Conservation (phyloP, 202 grass and related monocot species). For the Panicum virgatum region DNA sequence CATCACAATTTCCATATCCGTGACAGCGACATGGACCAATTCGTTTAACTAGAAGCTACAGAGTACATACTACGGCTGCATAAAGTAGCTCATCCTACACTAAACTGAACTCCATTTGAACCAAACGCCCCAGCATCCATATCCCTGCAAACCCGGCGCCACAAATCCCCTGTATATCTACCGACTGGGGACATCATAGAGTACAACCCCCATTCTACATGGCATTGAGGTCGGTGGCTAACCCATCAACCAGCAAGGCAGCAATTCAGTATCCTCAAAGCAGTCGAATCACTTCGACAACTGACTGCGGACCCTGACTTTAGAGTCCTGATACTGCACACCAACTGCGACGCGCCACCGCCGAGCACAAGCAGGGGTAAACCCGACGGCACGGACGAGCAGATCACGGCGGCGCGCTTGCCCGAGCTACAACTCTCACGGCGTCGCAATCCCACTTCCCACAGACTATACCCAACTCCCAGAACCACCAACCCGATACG, state of each 20-base stretch:
- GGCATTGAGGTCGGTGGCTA: neutral
- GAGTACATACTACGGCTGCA: neutral
- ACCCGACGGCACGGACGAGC: neutral
- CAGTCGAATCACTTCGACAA: neutral
- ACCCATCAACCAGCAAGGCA: neutral
- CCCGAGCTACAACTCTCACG: neutral
- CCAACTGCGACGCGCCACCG: neutral
- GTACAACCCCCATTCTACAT: neutral
- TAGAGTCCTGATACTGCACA: neutral
- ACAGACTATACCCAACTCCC: neutral
- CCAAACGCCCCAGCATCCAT: neutral
- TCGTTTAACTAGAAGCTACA: neutral
- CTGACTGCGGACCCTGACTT: neutral
- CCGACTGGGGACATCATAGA: neutral
- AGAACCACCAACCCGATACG: neutral
- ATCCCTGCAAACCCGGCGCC: neutral
- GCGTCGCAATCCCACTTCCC: neutral
- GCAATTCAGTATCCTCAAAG: neutral
- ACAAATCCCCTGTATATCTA: too few relatives aligned
- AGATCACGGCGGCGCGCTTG: slow-evolving; percentile 15
- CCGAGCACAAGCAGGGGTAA: neutral
- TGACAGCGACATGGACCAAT: neutral
- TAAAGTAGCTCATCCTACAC: neutral
- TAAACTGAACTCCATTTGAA: neutral
- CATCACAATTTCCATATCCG: neutral